Base-by-base conservation (phyloP, 75 land plant genomes). In the Pinus albicaulis region DNA sequence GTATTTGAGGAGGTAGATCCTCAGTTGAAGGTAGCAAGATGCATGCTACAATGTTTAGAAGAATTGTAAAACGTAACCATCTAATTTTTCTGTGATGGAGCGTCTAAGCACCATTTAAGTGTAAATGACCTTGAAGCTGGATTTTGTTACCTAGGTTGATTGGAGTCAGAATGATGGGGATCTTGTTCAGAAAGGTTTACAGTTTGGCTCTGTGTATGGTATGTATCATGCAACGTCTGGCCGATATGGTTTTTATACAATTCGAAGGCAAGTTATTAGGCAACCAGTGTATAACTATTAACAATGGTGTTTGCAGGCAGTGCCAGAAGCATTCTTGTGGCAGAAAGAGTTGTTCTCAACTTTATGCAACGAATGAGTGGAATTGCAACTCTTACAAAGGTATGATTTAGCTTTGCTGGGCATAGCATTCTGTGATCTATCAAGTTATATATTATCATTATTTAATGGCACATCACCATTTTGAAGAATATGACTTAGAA, bases 351-450 rank as follows among this genome's bases (percentile, higher is more conserved):
- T 56, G 98, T 85, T 23, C 86, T 97, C 52, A 95, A 97, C 60
- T 97, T 97, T 69, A 97, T 97, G 99, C 99, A 97, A 76, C 86
- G 99, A 72, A 97, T 97, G 99, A 97, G 99, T 84, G 99, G 99
- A 59, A 88, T 97, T 72, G 99, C 99, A 56, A 97, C 99, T 68
- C 74, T 90, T 15, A 95, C 99, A 12, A 95, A 95, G 92, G 98
- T 80, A 76, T 23, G 17, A 2, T 55, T 25, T 72, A n/a, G 53
- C 12, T 55, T 15, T 72, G 24, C 57, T 72, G 10, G 57, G 25
- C 14, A 12, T 4, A 48, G 16, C 3, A 13, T 55, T 72, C n/a
- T 72, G 26, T 26, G 20, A 55, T 72, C 56, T 55, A 72, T 25
- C 31, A 55, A 13, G 25, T 0, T 22, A 16, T 55, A 53, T 55